Base-by-base conservation (phyloP, 202 grass and related monocot species). In the Carex arenaria region DNA sequence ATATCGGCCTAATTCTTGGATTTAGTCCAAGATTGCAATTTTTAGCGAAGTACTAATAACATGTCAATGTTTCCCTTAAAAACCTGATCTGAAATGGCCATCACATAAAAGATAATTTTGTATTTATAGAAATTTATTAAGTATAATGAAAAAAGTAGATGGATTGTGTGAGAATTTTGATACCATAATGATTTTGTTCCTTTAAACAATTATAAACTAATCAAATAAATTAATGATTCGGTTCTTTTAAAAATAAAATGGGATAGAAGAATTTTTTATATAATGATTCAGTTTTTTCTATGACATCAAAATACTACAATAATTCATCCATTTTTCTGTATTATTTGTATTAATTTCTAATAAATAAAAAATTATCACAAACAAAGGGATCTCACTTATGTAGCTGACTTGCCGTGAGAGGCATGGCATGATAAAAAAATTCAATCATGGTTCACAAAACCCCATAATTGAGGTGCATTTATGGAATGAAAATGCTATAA, bases 381-480 rank as follows among this genome's bases (percentile, higher is more conserved):
- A 49, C n/a, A 72, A 72, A 72, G 40, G 45, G 68, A n/a, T n/a
- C n/a, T 49, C 68, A 49, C 19, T 49, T 22, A 51, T 62, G 54
- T 53, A 10, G 19, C 4, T 38, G 62, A 7, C 61, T 82, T 52
- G 62, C 80, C 80, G 63, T 68, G 63, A 56, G 43, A 82, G 40
- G 43, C 62, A 82, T 36, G 80, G 11, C 22, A 67, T 64, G 59
- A 81, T 81, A 23, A 67, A 67, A 47, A 42, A 63, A 80, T 18
- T 40, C 38, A 4, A 43, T 26, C 7, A 22, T 59, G 31, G 56
- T 61, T 77, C 22, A 62, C n/a, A 22, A n/a, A 55, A 7, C 42
- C 40, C 19, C 34, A 82, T 82, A 67, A 82, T 82, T 68, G 63
- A 82, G 61, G 80, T 82, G 80, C 80, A 82, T 66, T 82, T 82